Conservation (phyloP, 2,329 filamentous ascomycete genomes). For the Apiospora aurea region DNA sequence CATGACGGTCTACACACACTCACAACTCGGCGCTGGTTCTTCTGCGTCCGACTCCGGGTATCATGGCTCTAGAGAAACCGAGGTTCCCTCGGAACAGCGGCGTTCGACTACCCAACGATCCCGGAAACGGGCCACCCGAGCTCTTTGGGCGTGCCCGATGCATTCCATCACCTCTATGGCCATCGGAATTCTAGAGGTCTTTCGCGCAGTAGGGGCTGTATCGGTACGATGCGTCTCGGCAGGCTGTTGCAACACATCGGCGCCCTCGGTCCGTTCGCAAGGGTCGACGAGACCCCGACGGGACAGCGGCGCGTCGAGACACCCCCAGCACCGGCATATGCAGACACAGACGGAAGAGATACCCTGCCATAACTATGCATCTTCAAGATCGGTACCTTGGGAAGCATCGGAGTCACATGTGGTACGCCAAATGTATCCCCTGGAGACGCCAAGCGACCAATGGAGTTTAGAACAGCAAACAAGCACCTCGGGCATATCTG, state of each 20-base stretch:
- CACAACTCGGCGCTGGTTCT: not conserved
- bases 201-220: too few species aligned
- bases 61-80: not conserved
- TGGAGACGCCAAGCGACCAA: too few species aligned
- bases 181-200: too few species aligned
- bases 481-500: too few species aligned
- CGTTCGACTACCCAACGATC: not conserved
- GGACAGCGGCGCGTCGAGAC: not conserved
- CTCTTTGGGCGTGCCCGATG: too few species aligned
- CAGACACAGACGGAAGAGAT: not conserved
- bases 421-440: too few species aligned
- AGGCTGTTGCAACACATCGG: not conserved
- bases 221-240: too few species aligned
- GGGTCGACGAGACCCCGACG: not conserved
- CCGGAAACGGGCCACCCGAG: too few species aligned
- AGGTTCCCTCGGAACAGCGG: not conserved
- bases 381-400: too few species aligned
- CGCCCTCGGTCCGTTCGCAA: not conserved
- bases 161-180: too few species aligned
- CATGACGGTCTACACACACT: not conserved
- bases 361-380: not conserved
- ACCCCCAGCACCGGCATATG: not conserved
- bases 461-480: too few species aligned
- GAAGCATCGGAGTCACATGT: too few species aligned
- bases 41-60: not conserved